Conservation (phyloP, 192 early-diverging fungal genomes). For the Coemansia sp. region DNA sequence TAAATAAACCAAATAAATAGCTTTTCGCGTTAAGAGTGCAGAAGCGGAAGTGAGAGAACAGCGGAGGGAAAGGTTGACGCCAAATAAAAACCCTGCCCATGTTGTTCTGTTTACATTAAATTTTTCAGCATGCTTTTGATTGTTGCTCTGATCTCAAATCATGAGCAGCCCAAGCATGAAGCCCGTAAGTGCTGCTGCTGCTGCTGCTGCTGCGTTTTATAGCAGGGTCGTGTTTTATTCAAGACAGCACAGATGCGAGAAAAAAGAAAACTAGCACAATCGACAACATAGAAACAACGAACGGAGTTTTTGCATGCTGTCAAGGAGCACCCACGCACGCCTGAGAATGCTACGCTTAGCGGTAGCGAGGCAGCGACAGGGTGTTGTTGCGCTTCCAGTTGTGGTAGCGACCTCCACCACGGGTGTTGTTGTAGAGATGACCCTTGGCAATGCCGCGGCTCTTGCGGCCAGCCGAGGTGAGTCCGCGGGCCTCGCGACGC, state of each 20-base stretch:
- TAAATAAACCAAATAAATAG: conserved; percentile 9
- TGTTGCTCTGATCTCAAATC: too few species aligned
- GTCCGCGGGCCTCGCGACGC: conserved; percentile 97
- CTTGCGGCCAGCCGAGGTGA: conserved; percentile 96
- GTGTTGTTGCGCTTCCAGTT: conserved; percentile 96
- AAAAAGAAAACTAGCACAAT: not conserved
- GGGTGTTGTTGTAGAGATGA: conserved; percentile 95
- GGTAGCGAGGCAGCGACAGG: conserved; percentile 89
- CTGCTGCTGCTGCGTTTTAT: too few species aligned
- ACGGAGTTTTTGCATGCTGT: not conserved
- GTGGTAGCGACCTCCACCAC: conserved; percentile 89
- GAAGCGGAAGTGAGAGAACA: not conserved
- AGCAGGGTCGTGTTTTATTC: too few species aligned
- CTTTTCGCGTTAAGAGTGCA: not conserved
- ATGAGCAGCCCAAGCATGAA: too few species aligned
- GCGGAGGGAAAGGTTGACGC: not conserved
- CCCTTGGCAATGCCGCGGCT: conserved; percentile 97
- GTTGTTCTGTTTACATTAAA: not conserved
- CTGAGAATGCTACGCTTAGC: conserved; percentile 59
- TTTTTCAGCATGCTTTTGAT: not conserved
- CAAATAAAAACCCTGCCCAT: not conserved
- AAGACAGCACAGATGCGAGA: too few species aligned
- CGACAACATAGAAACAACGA: not conserved
- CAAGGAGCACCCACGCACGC: conserved; percentile 4
- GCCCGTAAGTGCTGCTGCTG: too few species aligned